phyloP scores from a whole-genome alignment of 164 flowering plant species.

The Brasenia schreberi region DNA sequence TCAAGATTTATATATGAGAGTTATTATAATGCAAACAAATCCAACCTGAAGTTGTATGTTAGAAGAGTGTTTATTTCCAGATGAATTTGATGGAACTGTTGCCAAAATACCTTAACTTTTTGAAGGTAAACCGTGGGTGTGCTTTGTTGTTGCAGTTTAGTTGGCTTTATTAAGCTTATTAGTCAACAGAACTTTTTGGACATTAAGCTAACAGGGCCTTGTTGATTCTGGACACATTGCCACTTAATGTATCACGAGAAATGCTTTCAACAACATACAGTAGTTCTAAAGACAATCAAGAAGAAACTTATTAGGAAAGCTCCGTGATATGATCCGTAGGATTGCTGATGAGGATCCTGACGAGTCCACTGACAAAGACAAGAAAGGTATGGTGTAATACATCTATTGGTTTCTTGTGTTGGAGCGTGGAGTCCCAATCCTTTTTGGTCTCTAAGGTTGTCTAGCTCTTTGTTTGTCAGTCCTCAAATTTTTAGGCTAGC shows the following conservation, averaged over 20 bases:
- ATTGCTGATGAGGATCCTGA: conserved; percentile 97
- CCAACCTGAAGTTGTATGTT: conserved; percentile 88
- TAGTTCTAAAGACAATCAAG: conserved; percentile 88
- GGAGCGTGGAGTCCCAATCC: background rate
- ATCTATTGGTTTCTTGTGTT: background rate
- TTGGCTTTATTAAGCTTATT: too few species aligned
- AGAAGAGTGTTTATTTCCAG: conserved; percentile 95
- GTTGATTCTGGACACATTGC: conserved; percentile 97
- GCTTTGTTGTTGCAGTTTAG: too few species aligned
- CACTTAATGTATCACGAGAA: conserved; percentile 94
- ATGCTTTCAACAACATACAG: conserved; percentile 95
- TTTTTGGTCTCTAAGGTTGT: background rate
- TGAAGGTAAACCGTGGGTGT: conserved; percentile 34
- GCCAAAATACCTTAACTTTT: conserved; percentile 84
- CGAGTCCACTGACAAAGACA: conserved; percentile 59
- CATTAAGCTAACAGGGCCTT: conserved; percentile 54
- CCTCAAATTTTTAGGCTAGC: too few species aligned
- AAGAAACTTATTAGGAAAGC: conserved; percentile 95
- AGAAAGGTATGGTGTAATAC: conserved; percentile 36
- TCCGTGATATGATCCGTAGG: conserved; percentile 76
- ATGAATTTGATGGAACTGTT: conserved; percentile 96
- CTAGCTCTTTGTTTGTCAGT: too few species aligned
- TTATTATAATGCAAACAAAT: conserved; percentile 67
- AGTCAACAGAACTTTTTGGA: too few species aligned
- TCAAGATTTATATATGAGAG: conserved; percentile 89